phyloP scores from a whole-genome alignment of 2,329 filamentous ascomycete species.

The Ascochyta lentis region DNA sequence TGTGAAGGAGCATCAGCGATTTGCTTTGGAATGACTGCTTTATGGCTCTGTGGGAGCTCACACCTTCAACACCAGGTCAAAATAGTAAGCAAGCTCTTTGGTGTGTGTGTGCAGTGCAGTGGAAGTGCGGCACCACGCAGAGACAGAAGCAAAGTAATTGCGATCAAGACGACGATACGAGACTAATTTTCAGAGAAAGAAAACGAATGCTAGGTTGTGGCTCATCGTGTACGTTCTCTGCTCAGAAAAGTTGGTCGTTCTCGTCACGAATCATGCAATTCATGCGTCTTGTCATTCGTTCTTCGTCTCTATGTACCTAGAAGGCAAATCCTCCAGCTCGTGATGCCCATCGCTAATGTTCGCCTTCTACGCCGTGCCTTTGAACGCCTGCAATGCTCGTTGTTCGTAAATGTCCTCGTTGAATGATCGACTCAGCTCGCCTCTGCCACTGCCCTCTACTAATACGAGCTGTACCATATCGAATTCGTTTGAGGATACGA shows the following conservation, averaged over 20 bases:
- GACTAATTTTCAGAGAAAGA: neutral
- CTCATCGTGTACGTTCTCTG: neutral
- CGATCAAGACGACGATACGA: neutral
- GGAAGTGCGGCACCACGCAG: no score
- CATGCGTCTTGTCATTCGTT: neutral
- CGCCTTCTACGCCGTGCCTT: constrained; percentile 11
- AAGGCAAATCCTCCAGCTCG: neutral
- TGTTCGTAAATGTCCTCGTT: neutral
- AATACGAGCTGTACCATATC: neutral
- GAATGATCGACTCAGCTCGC: neutral
- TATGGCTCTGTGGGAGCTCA: neutral
- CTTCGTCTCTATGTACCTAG: neutral
- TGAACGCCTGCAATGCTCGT: constrained; percentile 18
- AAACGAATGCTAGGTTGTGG: neutral
- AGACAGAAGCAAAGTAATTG: no score
- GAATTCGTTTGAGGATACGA: neutral
- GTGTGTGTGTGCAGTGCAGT: no score
- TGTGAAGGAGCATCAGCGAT: neutral
- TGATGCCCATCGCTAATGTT: constrained; percentile 2
- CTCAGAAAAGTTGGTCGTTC: neutral
- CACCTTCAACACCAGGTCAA: neutral
- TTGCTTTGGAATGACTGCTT: neutral
- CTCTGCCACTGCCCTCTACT: neutral
- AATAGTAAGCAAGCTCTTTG: no score
- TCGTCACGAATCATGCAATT: neutral